phyloP scores from a whole-genome alignment of 768 basidiomycete genomes.

The Trametes cingulata region DNA sequence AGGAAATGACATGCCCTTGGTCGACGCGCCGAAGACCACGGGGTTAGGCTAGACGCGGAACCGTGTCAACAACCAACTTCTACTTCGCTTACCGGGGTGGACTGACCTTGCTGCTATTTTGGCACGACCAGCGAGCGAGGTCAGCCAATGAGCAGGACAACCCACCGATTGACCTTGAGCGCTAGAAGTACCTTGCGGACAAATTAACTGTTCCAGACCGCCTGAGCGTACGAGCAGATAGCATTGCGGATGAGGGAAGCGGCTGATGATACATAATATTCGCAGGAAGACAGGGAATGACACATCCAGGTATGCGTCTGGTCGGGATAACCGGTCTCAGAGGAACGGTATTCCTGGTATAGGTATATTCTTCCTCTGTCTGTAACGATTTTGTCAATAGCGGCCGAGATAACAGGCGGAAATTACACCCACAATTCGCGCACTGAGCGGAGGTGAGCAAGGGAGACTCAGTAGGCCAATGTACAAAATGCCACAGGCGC shows the following conservation, averaged over 20 bases:
- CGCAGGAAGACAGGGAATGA: not conserved
- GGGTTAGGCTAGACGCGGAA: not conserved
- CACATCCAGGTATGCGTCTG: not conserved
- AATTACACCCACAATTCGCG: constrained; percentile 56
- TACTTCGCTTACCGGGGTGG: not conserved
- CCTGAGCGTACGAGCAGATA: not conserved
- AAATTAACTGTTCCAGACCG: too few species aligned
- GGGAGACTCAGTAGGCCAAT: not conserved
- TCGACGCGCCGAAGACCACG: not conserved
- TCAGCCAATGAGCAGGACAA: not conserved
- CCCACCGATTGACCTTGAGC: not conserved
- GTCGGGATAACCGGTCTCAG: not conserved
- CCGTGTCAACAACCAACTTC: not conserved
- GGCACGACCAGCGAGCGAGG: not conserved
- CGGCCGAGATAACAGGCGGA: not conserved
- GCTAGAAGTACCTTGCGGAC: too few species aligned
- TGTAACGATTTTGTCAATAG: constrained; percentile 10
- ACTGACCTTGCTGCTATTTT: not conserved
- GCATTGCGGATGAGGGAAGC: not conserved
- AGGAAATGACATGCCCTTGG: not conserved
- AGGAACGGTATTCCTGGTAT: constrained; percentile 33
- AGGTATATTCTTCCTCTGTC: constrained; percentile 37
- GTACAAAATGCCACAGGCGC: not conserved
- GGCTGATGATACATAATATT: not conserved
- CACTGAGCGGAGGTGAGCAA: constrained; percentile 37